A percentile compares a stretch with the other conserved stretches of the same genome.
Conservation (phyloP, 2,329 filamentous ascomycete species). For the Alternaria gansuensis region DNA sequence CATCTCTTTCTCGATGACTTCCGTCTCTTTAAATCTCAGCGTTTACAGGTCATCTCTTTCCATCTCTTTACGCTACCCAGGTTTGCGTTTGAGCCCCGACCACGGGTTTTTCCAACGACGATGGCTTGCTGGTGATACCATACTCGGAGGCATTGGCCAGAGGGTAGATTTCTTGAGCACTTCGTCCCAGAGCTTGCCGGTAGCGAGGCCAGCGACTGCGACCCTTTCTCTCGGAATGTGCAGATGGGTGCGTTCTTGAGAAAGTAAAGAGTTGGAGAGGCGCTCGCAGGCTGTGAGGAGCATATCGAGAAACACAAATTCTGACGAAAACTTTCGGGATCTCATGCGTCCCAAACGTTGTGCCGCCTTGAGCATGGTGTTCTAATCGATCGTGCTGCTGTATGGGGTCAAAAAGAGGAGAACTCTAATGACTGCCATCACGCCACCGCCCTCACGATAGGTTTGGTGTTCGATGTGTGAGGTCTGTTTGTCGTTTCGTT, state of each 20-base stretch:
- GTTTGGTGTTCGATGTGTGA: neutral
- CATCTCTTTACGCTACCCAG: neutral
- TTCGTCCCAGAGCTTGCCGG: neutral
- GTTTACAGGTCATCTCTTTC: neutral
- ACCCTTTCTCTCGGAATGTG: neutral
- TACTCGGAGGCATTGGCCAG: neutral
- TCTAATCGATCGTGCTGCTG: neutral
- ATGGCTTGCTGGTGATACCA: neutral
- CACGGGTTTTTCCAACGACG: neutral
- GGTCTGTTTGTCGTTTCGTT: neutral
- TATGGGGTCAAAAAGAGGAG: neutral
- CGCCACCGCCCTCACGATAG: neutral
- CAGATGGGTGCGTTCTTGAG: neutral
- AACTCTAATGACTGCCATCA: neutral
- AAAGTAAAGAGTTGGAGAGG: neutral
- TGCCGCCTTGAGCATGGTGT: neutral
- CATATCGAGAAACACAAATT: neutral
- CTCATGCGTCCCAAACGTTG: neutral
- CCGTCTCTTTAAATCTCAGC: neutral
- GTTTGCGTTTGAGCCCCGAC: neutral
- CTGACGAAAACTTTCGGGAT: neutral
- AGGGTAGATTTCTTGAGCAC: neutral
- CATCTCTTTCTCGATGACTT: neutral
- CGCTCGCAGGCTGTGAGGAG: neutral
- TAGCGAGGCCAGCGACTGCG: neutral